Evolutionary conservation across 2,329 filamentous ascomycete genomes (phyloP).

Genomic region (Stromatinia cepivora): DNA sequence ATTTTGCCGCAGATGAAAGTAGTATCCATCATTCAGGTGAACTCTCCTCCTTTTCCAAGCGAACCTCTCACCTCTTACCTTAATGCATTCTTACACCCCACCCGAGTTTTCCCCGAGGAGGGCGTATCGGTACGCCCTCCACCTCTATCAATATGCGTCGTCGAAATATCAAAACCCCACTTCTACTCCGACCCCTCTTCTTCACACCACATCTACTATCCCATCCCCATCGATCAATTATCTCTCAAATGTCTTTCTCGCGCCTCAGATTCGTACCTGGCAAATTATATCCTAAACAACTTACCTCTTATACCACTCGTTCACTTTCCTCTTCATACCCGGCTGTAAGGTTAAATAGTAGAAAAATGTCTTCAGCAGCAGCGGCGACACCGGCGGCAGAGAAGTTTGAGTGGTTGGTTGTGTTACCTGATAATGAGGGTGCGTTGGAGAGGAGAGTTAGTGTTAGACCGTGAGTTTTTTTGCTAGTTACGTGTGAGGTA

Average conservation of each 20-base stretch:
- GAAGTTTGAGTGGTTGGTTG: constrained; percentile 66
- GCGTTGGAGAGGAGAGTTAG: constrained; percentile 61
- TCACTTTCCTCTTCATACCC: not conserved
- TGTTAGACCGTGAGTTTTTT: constrained; percentile 54
- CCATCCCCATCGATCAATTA: not conserved
- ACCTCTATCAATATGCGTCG: constrained; percentile 2
- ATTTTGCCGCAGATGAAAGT: no score
- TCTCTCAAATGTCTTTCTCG: constrained; percentile 11
- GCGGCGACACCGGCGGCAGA: constrained; percentile 39
- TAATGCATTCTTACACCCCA: no score
- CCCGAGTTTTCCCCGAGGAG: not conserved
- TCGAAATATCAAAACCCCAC: constrained; percentile 17
- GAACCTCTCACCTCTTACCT: not conserved
- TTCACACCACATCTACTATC: not conserved
- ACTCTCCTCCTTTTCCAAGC: constrained; percentile 4
- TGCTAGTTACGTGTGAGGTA: not conserved
- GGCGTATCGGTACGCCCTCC: not conserved
- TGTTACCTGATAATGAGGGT: constrained; percentile 66
- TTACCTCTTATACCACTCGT: not conserved
- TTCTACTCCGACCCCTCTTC: not conserved
- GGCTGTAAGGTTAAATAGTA: not conserved
- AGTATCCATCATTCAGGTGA: not conserved
- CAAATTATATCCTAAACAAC: not conserved
- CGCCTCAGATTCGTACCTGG: not conserved
- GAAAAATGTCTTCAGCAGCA: constrained; percentile 23